phyloP scores from a whole-genome alignment of 352 stramenopile species.

The Bremia lactucae region DNA sequence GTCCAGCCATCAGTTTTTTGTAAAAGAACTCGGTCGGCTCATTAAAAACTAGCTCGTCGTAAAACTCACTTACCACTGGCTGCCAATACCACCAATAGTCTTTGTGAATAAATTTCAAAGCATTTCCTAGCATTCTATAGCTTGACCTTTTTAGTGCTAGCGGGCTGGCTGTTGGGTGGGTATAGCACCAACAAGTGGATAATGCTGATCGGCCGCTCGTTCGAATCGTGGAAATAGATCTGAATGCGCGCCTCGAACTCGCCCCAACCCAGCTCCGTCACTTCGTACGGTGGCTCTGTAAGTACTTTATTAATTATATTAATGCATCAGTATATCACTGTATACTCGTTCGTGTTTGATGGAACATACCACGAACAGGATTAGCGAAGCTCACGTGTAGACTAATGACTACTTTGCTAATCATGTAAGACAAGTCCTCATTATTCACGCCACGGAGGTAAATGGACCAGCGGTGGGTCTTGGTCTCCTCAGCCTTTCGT shows the following conservation, averaged over 20 bases:
- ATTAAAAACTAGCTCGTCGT: slow-evolving; percentile 98
- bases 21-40: slow-evolving; percentile 94
- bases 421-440: slow-evolving; percentile 90
- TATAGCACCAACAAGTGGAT: slow-evolving; percentile 84
- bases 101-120: too few relatives aligned
- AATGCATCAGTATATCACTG: not conserved
- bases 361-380: slow-evolving; percentile 68
- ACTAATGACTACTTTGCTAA: slow-evolving; percentile 96
- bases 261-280: slow-evolving; percentile 94
- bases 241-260: slow-evolving; percentile 96
- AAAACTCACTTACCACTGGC: slow-evolving; percentile 92
- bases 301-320: slow-evolving; percentile 52
- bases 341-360: not conserved
- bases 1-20: slow-evolving; percentile 79
- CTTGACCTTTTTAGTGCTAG: slow-evolving; percentile 85
- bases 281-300: slow-evolving; percentile 91
- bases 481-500: slow-evolving; percentile 88
- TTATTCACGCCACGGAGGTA: slow-evolving; percentile 89
- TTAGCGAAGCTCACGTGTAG: slow-evolving; percentile 94
- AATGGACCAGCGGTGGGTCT: slow-evolving; percentile 92
- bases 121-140: not conserved
- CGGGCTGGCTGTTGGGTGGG: slow-evolving; percentile 69
- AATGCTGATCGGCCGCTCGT: slow-evolving; percentile 86
- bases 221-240: slow-evolving; percentile 93
- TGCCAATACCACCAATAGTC: slow-evolving; percentile 14